phyloP scores from a whole-genome alignment of 2,329 filamentous ascomycete species.

The Fusarium sulawesiense region DNA sequence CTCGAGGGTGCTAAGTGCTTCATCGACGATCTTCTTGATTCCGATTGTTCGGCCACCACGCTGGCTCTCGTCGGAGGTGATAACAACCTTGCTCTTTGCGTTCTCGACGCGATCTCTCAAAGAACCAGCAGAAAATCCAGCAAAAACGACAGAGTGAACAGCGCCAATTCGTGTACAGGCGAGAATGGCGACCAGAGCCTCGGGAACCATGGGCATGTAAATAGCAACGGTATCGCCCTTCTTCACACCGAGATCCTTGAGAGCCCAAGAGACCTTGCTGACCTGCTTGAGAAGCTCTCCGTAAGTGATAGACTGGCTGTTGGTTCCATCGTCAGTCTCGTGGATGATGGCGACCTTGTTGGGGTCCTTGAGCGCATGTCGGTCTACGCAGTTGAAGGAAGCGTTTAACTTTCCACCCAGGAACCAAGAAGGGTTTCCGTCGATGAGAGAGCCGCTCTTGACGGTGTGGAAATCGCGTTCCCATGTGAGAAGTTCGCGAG shows the following conservation, averaged over 20 bases:
- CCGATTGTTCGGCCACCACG: constrained; percentile 92
- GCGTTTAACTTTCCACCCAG: constrained; percentile 89
- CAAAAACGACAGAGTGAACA: constrained; percentile 94
- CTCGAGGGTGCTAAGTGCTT: constrained; percentile 83
- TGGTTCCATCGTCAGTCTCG: constrained; percentile 90
- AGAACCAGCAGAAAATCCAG: constrained; percentile 93
- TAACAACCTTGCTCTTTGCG: constrained; percentile 86
- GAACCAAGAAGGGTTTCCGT: constrained; percentile 92
- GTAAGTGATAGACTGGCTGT: constrained; percentile 86
- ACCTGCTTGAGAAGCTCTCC: constrained; percentile 90
- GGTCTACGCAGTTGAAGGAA: constrained; percentile 94
- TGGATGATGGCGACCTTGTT: constrained; percentile 94
- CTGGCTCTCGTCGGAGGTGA: constrained; percentile 93
- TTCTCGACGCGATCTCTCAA: constrained; percentile 90
- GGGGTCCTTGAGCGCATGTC: constrained; percentile 89
- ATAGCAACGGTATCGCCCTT: constrained; percentile 96
- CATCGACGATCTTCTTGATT: constrained; percentile 96
- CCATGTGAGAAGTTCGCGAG: constrained; percentile 88
- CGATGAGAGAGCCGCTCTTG: constrained; percentile 74
- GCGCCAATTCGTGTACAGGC: constrained; percentile 90
- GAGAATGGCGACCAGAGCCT: constrained; percentile 81
- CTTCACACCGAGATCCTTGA: constrained; percentile 91
- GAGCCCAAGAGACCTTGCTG: constrained; percentile 80
- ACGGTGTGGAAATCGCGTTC: constrained; percentile 89
- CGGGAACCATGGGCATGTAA: constrained; percentile 97